These are phyloP conservation scores for Cyberlindnera sargentensis DNA, from an alignment of 805 yeast genomes.

Conservation along the genomic window DNA sequence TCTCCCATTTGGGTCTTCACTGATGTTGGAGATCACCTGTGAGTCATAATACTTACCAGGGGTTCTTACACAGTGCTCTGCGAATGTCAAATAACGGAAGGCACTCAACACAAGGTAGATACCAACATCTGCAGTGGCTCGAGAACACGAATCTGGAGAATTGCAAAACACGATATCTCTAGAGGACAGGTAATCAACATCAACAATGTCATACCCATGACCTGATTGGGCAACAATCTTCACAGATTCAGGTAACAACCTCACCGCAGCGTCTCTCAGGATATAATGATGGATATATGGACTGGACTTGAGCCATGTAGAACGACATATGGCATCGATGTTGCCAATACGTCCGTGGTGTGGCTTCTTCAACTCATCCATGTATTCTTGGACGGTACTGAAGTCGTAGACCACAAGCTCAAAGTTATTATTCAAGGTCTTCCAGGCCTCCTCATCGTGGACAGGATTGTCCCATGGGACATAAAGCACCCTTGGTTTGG, in stretches of 20 bases:
- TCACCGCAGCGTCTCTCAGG: constrained; percentile 29
- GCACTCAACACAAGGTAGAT: constrained; percentile 26
- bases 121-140: constrained; percentile 36
- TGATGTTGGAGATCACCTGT: constrained; percentile 25
- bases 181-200: constrained; percentile 28
- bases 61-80: constrained; percentile 31
- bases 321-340: constrained; percentile 31
- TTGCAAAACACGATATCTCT: constrained; percentile 31
- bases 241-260: constrained; percentile 27
- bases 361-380: constrained; percentile 29
- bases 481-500: constrained; percentile 30
- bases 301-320: constrained; percentile 32
- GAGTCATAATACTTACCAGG: constrained; percentile 28
- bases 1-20: constrained; percentile 35
- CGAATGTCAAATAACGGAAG: constrained; percentile 31
- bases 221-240: constrained; percentile 33
- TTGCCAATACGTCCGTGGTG: constrained; percentile 28
- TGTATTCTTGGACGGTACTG: constrained; percentile 28
- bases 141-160: constrained; percentile 32
- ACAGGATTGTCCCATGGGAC: constrained; percentile 32
- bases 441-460: constrained; percentile 33
- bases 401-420: constrained; percentile 30
- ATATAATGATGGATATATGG: constrained; percentile 33
- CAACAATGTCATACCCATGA: constrained; percentile 34
- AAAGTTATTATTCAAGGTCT: constrained; percentile 28